Base-by-base conservation (phyloP, 305 asterid species). In the Solanum hybrid region DNA sequence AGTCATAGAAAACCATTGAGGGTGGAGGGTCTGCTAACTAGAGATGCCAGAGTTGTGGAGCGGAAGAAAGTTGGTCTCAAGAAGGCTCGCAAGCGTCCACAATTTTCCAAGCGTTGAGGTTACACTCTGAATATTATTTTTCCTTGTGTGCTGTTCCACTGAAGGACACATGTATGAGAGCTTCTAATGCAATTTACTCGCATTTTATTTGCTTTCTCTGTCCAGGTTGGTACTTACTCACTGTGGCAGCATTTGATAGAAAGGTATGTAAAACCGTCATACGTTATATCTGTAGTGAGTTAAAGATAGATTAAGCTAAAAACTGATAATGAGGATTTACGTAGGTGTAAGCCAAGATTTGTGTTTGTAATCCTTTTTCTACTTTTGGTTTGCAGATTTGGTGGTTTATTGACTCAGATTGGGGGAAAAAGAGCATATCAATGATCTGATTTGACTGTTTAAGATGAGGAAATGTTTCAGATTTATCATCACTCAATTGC, bases 31-130 rank as follows among this genome's bases (percentile, higher is more conserved):
- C 95, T 96, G 26, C 94, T 97, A 84, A 97, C 99, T 8, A 92
- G 98, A 90, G 99, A 97, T 84, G 78, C 99, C 5, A 95, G 98
- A 92, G 96, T 94, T 34, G 99, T 96, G 2, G 99, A 97, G 90
- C 94, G 98, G 95, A 97, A 97, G 95, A 96, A 97, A 91, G 92
- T 92, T 40, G 99, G 99, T 86, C 92, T 97, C 34, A 93, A 90
- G 94, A 97, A 97, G 91, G 99, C 99, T 81, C 94, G 98, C 35
- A 97, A 97, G 92, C 95, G 95, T 90, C 99, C 98, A 56, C 99
- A 97, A 51, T 97, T 26, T 93, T 96, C 98, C 32, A 96, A 97
- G 90, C 98, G 98, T 94, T 97, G 88, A 94, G 95, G 93, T 93
- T 82, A 88, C 89, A 10, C 56, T 88, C 73, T 6, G 9, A 87